Conservation (phyloP, 345 rosid species). For the Laguncularia racemosa region DNA sequence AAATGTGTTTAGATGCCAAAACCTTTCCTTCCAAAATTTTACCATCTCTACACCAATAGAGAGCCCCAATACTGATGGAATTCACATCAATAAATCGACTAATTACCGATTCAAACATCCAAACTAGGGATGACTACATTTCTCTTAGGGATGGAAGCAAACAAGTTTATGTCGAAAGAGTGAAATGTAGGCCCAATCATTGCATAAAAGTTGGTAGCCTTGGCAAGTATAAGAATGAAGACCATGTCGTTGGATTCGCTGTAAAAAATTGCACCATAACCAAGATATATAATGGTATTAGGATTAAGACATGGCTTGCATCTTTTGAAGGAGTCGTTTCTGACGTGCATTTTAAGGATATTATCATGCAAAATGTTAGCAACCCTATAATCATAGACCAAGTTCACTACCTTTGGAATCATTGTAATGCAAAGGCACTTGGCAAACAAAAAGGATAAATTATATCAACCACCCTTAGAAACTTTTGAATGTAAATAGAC, state of each 20-base stretch:
- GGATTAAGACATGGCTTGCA: conserved; percentile 17
- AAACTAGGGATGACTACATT: conserved; percentile 19
- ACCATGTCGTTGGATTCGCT: conserved; percentile 3
- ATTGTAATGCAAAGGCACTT: no score
- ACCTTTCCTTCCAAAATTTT: conserved; percentile 9
- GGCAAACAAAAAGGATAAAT: no score
- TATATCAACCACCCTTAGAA: no score
- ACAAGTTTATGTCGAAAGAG: background rate
- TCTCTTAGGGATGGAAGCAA: conserved; percentile 19
- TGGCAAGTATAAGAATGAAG: conserved; percentile 10
- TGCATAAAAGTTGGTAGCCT: conserved; percentile 17
- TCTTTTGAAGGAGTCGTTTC: background rate
- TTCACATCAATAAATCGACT: conserved; percentile 16
- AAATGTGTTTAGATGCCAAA: conserved; percentile 14
- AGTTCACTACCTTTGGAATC: conserved; percentile 20
- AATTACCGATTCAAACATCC: conserved; percentile 4
- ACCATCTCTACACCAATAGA: conserved; percentile 7
- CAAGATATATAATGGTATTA: conserved; percentile 1
- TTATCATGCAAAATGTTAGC: conserved; percentile 4
- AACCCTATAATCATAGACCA: conserved; percentile 36
- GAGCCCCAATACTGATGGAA: conserved; percentile 21
- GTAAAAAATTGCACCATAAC: conserved; percentile 9
- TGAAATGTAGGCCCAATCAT: conserved; percentile 13
- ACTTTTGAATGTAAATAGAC: no score
- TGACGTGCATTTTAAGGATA: conserved; percentile 1